Evolutionary conservation across 805 yeast species (phyloP).

Genomic region (Monosporozyma servazzii): DNA sequence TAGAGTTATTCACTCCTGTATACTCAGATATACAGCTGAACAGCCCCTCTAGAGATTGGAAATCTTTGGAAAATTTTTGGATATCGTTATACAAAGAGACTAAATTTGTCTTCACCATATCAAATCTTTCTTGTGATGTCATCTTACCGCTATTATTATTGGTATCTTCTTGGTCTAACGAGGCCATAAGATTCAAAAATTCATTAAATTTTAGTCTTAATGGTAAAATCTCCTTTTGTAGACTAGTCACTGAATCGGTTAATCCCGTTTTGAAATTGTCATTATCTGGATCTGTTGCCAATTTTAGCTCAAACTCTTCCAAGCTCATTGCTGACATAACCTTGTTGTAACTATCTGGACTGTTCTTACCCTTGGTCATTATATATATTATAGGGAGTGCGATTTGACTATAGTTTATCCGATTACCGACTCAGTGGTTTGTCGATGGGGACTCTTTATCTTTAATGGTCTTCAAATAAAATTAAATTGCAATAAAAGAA

Average conservation of each 20-base stretch:
- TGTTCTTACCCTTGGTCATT: not conserved
- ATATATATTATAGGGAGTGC: not conserved
- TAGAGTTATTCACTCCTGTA: conserved; percentile 12
- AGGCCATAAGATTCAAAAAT: conserved; percentile 19
- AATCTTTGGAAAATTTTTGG: conserved; percentile 18
- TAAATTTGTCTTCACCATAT: conserved; percentile 13
- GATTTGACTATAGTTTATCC: too few relatives aligned
- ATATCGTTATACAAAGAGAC: conserved; percentile 16
- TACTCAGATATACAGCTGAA: conserved; percentile 21
- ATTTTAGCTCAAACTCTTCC: not conserved
- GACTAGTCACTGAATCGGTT: conserved; percentile 2
- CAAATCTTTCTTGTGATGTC: conserved; percentile 17
- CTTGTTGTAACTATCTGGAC: not conserved
- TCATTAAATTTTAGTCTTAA: conserved; percentile 20
- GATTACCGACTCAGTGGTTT: not conserved
- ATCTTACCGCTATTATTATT: conserved; percentile 1
- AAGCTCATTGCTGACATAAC: not conserved
- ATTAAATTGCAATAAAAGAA: not conserved
- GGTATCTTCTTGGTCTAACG: conserved; percentile 8
- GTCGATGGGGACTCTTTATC: not conserved
- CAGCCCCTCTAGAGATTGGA: conserved; percentile 17
- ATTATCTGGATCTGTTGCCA: not conserved
- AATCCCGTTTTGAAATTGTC: not conserved
- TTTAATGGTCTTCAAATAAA: not conserved
- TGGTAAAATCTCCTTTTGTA: conserved; percentile 10